A percentile compares a stretch with the other conserved stretches of the same genome.
Conservation (phyloP, 2,329 filamentous ascomycete species). For the Drechslerella stenobrocha region DNA sequence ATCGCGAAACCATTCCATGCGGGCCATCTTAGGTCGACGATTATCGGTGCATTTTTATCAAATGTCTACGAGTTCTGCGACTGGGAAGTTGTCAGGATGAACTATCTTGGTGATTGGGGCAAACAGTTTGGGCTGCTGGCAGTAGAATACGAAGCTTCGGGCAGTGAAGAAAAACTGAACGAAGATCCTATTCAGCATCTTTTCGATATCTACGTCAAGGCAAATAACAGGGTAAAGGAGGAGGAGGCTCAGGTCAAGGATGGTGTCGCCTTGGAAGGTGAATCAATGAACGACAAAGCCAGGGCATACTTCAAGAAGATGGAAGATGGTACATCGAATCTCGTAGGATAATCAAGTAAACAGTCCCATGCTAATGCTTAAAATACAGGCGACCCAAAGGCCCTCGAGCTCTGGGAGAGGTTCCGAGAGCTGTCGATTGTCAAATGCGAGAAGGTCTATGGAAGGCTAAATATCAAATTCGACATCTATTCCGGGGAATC, state of each 20-base stretch:
- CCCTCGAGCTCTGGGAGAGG: conserved; percentile 66
- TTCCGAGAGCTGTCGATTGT: conserved; percentile 70
- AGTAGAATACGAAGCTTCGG: conserved; percentile 74
- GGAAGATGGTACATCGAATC: conserved; percentile 60
- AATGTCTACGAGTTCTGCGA: conserved; percentile 70
- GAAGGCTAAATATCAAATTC: conserved; percentile 71
- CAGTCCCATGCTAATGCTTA: neutral
- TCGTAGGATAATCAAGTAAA: neutral
- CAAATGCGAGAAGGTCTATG: conserved; percentile 70
- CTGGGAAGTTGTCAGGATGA: conserved; percentile 72
- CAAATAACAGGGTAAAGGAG: conserved; percentile 64
- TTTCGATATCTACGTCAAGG: conserved; percentile 78
- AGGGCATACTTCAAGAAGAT: conserved; percentile 72
- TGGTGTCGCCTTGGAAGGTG: conserved; percentile 32
- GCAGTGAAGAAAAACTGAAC: conserved; percentile 70
- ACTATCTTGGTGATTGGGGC: conserved; percentile 79
- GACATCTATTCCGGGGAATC: conserved; percentile 75
- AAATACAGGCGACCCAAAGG: conserved; percentile 60
- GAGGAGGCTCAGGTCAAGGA: conserved; percentile 59
- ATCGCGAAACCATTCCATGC: conserved; percentile 82
- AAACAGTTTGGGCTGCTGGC: conserved; percentile 72
- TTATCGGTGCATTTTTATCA: conserved; percentile 72
- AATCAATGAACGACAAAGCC: conserved; percentile 68
- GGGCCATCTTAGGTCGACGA: conserved; percentile 73
- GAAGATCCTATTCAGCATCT: conserved; percentile 79